These are phyloP conservation scores for Fusarium sp. DNA, from an alignment of 2,329 filamentous ascomycete species.

Conservation along the genomic window DNA sequence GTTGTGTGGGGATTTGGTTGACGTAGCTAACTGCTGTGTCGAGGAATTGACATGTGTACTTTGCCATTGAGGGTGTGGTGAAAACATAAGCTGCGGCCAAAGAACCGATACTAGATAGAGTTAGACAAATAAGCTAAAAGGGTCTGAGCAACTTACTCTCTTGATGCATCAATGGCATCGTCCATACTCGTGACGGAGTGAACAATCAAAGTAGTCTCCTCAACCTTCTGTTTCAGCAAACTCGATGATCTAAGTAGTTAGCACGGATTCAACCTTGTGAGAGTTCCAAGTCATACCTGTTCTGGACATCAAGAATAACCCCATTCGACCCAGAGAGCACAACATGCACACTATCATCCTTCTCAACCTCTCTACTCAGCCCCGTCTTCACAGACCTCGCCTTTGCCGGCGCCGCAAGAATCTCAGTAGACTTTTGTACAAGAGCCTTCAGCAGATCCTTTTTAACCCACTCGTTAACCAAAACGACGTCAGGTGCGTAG, in stretches of 20 bases:
- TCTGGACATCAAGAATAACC: conserved; percentile 20
- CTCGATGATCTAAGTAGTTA: neutral
- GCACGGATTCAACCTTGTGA: fast-evolving
- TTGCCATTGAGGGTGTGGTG: conserved; percentile 21
- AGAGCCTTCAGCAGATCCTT: conserved; percentile 34
- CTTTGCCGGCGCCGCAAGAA: neutral
- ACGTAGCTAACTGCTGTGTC: conserved; percentile 22
- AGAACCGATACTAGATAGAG: conserved; percentile 2
- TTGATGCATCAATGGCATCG: conserved; percentile 18
- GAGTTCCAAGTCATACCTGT: neutral
- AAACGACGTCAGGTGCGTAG: conserved; percentile 35
- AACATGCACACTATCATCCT: conserved; percentile 16
- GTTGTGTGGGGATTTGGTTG: conserved; percentile 15
- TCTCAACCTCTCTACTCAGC: conserved; percentile 8
- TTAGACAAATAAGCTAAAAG: neutral
- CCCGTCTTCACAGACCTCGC: neutral
- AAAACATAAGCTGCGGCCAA: conserved; percentile 22
- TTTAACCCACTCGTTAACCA: conserved; percentile 41
- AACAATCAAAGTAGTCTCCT: conserved; percentile 16
- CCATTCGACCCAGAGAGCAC: conserved; percentile 20
- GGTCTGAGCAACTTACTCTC: neutral
- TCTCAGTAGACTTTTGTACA: conserved; percentile 24
- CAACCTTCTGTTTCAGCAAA: conserved; percentile 13
- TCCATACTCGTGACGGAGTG: conserved; percentile 35
- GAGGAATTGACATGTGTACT: conserved; percentile 25